Evolutionary conservation across 345 rosid genomes (phyloP).

Genomic region (Bretschneidera sinensis): DNA sequence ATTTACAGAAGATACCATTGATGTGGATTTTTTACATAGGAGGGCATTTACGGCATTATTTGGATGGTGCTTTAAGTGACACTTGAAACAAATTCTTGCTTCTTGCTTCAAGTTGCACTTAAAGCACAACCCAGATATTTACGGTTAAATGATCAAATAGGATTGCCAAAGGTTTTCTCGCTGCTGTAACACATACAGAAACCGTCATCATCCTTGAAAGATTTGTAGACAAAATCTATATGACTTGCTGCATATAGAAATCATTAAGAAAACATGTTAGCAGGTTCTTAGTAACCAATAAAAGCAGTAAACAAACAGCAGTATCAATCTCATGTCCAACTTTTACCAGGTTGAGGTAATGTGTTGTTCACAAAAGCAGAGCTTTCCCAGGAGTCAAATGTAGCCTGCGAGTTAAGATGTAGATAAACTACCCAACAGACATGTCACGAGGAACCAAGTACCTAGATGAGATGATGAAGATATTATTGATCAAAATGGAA

Average conservation of each 20-base stretch:
- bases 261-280: not conserved
- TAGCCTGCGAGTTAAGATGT: conserved; percentile 56
- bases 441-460: conserved; percentile 71
- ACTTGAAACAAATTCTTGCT: too few relatives aligned
- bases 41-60: too few relatives aligned
- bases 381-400: conserved; percentile 55
- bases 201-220: conserved; percentile 71
- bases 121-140: too few relatives aligned
- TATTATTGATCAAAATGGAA: not conserved
- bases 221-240: conserved; percentile 53
- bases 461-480: not conserved
- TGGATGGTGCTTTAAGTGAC: too few relatives aligned
- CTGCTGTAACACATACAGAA: conserved; percentile 86
- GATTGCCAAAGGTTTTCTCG: conserved; percentile 74
- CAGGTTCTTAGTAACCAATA: not conserved
- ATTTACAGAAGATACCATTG: too few relatives aligned
- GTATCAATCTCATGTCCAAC: not conserved
- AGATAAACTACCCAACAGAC: conserved; percentile 77
- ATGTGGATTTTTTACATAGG: too few relatives aligned
- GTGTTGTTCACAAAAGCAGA: conserved; percentile 67
- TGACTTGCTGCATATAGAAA: conserved; percentile 38
- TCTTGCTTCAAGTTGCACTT: too few relatives aligned
- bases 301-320: not conserved
- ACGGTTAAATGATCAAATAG: too few relatives aligned
- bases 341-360: conserved; percentile 68